Conservation (phyloP, 2,329 filamentous ascomycete species). For the Botryotinia calthae region DNA sequence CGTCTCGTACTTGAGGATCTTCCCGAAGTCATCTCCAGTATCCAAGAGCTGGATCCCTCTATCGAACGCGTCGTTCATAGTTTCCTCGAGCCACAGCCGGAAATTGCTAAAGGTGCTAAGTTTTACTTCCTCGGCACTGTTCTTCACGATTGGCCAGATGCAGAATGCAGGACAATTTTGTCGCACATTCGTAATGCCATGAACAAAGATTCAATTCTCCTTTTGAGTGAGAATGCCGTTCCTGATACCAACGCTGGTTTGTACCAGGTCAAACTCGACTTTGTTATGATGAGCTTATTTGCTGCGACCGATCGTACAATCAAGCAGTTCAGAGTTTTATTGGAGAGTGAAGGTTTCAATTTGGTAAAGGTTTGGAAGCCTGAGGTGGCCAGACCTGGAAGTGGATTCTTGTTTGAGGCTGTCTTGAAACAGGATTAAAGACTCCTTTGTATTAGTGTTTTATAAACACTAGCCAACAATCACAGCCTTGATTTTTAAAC, state of each 20-base stretch:
- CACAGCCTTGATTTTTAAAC: not conserved
- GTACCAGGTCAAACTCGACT: slow-evolving; percentile 40
- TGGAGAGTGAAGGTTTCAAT: slow-evolving; percentile 27
- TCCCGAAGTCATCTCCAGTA: slow-evolving; percentile 16
- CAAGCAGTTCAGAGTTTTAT: slow-evolving; percentile 40
- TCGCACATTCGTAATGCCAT: slow-evolving; percentile 30
- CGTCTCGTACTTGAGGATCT: slow-evolving; percentile 23
- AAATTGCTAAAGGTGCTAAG: slow-evolving; percentile 32
- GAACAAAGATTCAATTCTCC: slow-evolving; percentile 40
- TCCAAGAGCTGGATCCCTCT: slow-evolving; percentile 18
- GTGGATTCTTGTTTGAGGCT: slow-evolving; percentile 17
- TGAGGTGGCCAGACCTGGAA: not conserved
- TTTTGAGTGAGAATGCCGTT: slow-evolving; percentile 46
- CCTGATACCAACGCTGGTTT: slow-evolving; percentile 38
- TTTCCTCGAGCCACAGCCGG: slow-evolving; percentile 40
- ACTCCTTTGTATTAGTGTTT: not conserved
- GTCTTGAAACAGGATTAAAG: slow-evolving; percentile 1
- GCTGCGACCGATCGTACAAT: slow-evolving; percentile 42
- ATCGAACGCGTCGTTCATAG: slow-evolving; percentile 37
- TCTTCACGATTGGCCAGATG: slow-evolving; percentile 45
- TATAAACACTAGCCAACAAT: not conserved
- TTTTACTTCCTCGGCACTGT: slow-evolving; percentile 40
- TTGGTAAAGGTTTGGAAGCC: slow-evolving; percentile 17
- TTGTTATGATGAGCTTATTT: slow-evolving; percentile 43
- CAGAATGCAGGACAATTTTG: slow-evolving; percentile 38